Evolutionary conservation across 108 stramenopile genomes (phyloP).

Genomic region (Seminavis robusta): DNA sequence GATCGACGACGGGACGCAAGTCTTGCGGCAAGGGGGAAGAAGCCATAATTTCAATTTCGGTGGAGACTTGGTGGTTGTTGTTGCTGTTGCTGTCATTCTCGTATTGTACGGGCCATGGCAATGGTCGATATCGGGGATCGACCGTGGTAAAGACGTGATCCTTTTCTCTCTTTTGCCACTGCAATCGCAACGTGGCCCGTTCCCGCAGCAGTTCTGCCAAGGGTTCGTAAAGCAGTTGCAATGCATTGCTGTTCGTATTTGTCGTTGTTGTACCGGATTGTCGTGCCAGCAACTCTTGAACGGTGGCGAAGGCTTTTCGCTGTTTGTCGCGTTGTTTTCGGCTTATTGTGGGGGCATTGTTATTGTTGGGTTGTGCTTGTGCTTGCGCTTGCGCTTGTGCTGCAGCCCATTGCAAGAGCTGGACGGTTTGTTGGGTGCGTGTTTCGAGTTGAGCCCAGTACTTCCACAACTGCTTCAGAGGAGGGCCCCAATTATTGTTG

Average conservation of each 20-base stretch:
- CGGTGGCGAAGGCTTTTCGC: constrained; percentile 32
- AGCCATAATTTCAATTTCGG: background rate
- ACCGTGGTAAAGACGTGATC: constrained; percentile 45
- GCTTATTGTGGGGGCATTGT: background rate
- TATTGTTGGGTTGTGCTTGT: background rate
- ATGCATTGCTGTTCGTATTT: background rate
- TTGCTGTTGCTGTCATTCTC: too few species aligned
- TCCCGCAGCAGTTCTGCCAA: constrained; percentile 38
- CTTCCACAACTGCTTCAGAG: constrained; percentile 29
- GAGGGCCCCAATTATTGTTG: constrained; percentile 31
- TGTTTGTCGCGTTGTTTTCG: constrained; percentile 42
- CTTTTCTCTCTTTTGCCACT: constrained; percentile 45
- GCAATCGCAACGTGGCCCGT: constrained; percentile 35
- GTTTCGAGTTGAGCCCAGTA: constrained; percentile 50
- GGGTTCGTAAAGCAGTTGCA: constrained; percentile 31
- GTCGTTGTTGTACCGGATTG: background rate
- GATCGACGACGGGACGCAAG: too few species aligned
- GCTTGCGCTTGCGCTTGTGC: constrained; percentile 3
- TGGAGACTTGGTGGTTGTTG: too few species aligned
- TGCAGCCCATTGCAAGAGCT: constrained; percentile 28
- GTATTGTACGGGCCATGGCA: constrained; percentile 39
- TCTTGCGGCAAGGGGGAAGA: too few species aligned
- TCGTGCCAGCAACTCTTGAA: constrained; percentile 28
- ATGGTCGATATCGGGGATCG: constrained; percentile 26
- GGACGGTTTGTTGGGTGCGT: constrained; percentile 41